Conservation (phyloP, 1,284 basidiomycete species). For the Ceratobasidium sp. region DNA sequence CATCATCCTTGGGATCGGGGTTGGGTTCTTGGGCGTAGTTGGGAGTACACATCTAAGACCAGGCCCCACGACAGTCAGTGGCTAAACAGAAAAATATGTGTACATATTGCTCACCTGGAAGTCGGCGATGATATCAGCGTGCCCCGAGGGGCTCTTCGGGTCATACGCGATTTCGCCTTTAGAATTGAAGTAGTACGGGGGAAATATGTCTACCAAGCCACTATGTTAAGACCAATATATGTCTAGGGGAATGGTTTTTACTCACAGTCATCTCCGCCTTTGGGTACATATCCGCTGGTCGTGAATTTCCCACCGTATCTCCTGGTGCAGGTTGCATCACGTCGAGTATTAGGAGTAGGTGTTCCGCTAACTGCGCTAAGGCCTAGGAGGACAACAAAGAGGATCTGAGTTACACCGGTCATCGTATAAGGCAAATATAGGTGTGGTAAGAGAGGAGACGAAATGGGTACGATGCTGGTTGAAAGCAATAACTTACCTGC, state of each 20-base stretch:
- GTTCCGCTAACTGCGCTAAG: neutral
- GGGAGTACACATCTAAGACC: constrained; percentile 1
- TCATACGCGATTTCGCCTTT: no score
- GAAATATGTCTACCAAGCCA: no score
- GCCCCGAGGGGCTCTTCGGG: no score
- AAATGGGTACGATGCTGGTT: no score
- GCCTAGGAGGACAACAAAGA: neutral
- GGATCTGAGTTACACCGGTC: neutral
- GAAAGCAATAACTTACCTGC: no score
- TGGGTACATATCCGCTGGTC: constrained; percentile 13
- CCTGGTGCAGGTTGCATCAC: neutral
- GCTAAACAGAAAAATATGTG: neutral
- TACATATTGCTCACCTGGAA: no score
- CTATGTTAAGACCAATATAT: neutral
- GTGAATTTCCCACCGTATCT: constrained; percentile 6
- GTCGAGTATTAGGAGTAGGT: neutral
- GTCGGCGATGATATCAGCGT: no score
- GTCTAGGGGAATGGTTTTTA: neutral
- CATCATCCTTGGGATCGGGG: neutral
- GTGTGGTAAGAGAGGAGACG: no score
- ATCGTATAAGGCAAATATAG: neutral
- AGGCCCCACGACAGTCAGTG: neutral
- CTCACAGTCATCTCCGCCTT: constrained; percentile 3
- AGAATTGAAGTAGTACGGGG: no score
- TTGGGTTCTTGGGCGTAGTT: neutral